These are phyloP conservation scores for Asterophora lycoperdoides DNA, from an alignment of 768 basidiomycete genomes.

Conservation along the genomic window DNA sequence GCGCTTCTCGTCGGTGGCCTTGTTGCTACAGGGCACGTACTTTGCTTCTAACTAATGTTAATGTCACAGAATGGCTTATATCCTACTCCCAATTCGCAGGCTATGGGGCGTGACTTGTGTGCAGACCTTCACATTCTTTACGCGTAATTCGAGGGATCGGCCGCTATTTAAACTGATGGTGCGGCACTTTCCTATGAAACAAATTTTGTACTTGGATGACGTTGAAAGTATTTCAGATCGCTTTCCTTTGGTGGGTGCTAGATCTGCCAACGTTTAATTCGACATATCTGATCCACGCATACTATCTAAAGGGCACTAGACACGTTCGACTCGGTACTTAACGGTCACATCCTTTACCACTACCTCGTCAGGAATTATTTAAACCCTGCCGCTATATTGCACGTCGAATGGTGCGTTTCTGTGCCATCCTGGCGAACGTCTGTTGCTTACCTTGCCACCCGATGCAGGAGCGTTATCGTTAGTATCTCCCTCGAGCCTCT, in stretches of 20 bases:
- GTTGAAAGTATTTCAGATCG: constrained; percentile 23
- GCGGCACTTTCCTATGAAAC: constrained; percentile 7
- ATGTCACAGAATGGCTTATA: background rate
- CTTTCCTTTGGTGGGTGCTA: constrained; percentile 29
- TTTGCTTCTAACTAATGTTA: background rate
- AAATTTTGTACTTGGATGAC: background rate
- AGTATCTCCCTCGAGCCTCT: constrained; percentile 15
- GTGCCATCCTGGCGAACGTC: background rate
- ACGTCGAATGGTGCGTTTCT: constrained; percentile 44
- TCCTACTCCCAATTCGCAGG: constrained; percentile 25
- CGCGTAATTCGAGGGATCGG: constrained; percentile 30
- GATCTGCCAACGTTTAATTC: background rate
- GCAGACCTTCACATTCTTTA: constrained; percentile 51
- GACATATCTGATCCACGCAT: background rate
- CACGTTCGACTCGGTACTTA: constrained; percentile 51
- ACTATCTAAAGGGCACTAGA: constrained; percentile 41
- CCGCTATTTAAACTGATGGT: constrained; percentile 35
- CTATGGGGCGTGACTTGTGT: constrained; percentile 56
- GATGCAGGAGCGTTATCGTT: constrained; percentile 48
- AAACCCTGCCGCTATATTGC: constrained; percentile 38
- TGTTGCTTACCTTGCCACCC: background rate
- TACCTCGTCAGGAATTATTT: constrained; percentile 56
- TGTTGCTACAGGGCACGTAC: constrained; percentile 46
- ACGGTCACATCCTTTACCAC: constrained; percentile 52
- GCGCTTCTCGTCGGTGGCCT: constrained; percentile 52